Evolutionary conservation across 106 monocot species (phyloP), one percentile per base, ranked within the genome.

Genomic region (Acorus gramineus): DNA sequence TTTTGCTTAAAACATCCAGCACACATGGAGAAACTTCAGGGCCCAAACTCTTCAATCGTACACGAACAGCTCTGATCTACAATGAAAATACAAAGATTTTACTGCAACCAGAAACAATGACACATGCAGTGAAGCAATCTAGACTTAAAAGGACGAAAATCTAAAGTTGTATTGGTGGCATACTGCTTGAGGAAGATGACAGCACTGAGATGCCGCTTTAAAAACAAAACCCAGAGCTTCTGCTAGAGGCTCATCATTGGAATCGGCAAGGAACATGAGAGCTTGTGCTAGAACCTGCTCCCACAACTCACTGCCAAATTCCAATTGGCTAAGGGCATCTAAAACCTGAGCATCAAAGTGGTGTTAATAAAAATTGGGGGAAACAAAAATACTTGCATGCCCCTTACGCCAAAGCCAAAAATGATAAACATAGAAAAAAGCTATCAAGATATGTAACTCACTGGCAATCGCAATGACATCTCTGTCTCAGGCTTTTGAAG

Each of bases 101-200:
- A 13, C 42, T 14, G 4, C 44, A 61, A 64, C 52, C 53, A 13
- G 46, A 66, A 42, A n/a, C 12, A 63, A 62, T n/a, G 10, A 28
- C 28, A 28, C 28, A 28, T 28, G 28, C 28, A 28, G 28, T 28
- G 28, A 28, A 28, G 28, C 28, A 28, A 28, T 0, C 28, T 28
- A 28, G 1, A 28, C 1, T 28, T 28, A 28, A 28, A 28, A 28
- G 28, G 28, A 28, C 47, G 14, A 52, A 48, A 58, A 61, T 9
- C 12, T 14, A 50, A 47, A 57, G 14, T 55, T 42, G 49, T 57
- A 56, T 28, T 58, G 46, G 11, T 55, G 57, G 58, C 75, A 62
- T 87, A 96, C 95, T 51, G 90, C 90, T 74, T 80, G 78, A 75
- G 86, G 63, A 80, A 90, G 75, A 57, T 80, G 79, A 49, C 87